Percentiles rank a stretch among this genome's conserved stretches.
These are phyloP conservation scores for Camelina laxa DNA, from an alignment of 345 rosid genomes.

Conservation along the genomic window DNA sequence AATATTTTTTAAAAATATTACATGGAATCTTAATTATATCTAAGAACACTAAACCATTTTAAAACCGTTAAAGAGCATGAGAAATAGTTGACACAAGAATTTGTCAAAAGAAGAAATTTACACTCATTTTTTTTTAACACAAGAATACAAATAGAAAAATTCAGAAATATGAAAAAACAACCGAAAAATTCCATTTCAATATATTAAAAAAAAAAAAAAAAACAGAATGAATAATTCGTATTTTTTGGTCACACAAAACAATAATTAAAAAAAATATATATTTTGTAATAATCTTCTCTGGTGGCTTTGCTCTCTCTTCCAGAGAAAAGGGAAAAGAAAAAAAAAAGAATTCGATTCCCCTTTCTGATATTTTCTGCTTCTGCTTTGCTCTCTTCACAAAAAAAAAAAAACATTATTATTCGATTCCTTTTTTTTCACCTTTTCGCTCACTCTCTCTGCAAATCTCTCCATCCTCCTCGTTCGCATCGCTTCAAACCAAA, in stretches of 20 bases:
- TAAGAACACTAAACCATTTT: background rate
- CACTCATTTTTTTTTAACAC: background rate
- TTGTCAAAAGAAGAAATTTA: slow-evolving; percentile 2
- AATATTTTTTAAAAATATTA: background rate
- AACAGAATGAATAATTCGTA: background rate
- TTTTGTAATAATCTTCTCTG: background rate
- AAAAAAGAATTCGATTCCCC: background rate
- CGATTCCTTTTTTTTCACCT: background rate
- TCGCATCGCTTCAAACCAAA: slow-evolving; percentile 36
- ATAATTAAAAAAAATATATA: too few relatives aligned
- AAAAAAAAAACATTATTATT: background rate
- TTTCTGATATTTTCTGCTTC: slow-evolving; percentile 43
- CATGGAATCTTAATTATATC: too few relatives aligned
- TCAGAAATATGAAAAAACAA: too few relatives aligned
- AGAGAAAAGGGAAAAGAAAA: slow-evolving; percentile 21
- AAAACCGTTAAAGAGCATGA: slow-evolving; percentile 13
- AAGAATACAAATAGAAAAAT: background rate
- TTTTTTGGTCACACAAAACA: background rate
- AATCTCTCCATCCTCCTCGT: slow-evolving; percentile 33
- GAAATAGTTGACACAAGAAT: background rate
- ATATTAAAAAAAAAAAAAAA: too few relatives aligned
- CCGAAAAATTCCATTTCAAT: background rate
- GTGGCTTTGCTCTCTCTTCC: slow-evolving; percentile 25
- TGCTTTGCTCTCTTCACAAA: slow-evolving; percentile 10
- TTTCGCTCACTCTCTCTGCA: slow-evolving; percentile 16